A percentile compares a stretch with the other conserved stretches of the same genome.
Conservation (phyloP, 2,329 filamentous ascomycete genomes). For the Pseudogymnoascus sp. region DNA sequence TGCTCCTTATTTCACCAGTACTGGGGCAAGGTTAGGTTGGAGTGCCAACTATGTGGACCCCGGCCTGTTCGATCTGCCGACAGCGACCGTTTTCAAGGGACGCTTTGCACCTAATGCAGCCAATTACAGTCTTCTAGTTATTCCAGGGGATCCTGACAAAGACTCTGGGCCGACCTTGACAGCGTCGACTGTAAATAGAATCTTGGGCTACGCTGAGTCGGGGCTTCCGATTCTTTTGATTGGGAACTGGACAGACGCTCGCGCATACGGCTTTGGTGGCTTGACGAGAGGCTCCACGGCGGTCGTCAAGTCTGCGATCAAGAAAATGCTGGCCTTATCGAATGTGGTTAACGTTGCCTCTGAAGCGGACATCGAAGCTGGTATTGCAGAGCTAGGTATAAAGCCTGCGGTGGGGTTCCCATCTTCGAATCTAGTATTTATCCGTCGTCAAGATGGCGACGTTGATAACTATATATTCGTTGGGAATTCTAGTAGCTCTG, state of each 20-base stretch:
- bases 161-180: constrained; percentile 11
- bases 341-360: constrained; percentile 7
- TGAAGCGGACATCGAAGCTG: background rate
- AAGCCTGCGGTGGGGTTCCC: background rate
- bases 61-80: background rate
- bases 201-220: constrained; percentile 10
- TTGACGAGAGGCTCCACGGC: background rate
- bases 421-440: constrained; percentile 8
- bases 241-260: constrained; percentile 3
- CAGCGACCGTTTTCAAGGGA: background rate
- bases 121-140: constrained; percentile 11
- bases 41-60: constrained; percentile 10
- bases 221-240: constrained; percentile 12
- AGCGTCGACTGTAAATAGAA: background rate
- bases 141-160: background rate
- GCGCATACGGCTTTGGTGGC: constrained; percentile 2
- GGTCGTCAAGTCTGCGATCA: constrained; percentile 4
- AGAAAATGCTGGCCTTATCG: background rate
- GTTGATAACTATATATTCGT: constrained; percentile 11
- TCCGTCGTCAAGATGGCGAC: constrained; percentile 13
- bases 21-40: background rate
- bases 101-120: constrained; percentile 7
- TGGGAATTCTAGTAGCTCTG: constrained; percentile 11
- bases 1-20: constrained; percentile 5
- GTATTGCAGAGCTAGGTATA: background rate